phyloP scores from a whole-genome alignment of 192 early-diverging fungal species.

The Coemansia sp. region DNA sequence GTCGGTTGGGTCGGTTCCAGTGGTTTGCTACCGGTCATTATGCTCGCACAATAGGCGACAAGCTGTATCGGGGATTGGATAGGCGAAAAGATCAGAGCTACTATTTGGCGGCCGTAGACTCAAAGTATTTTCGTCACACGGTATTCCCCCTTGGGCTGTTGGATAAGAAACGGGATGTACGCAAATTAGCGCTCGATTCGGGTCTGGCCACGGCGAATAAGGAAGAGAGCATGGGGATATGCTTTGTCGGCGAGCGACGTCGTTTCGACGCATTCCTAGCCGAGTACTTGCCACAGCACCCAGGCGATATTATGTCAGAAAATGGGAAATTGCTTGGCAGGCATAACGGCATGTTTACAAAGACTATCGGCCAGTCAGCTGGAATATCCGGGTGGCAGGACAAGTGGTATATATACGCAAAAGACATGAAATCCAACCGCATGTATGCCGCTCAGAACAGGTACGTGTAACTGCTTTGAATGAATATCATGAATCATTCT shows the following conservation, averaged over 20 bases:
- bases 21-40: slow-evolving; percentile 75
- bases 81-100: slow-evolving; percentile 92
- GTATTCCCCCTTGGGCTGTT: slow-evolving; percentile 86
- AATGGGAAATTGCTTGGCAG: slow-evolving; percentile 34
- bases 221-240: slow-evolving; percentile 96
- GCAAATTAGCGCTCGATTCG: slow-evolving; percentile 63
- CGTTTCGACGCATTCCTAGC: slow-evolving; percentile 79
- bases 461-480: slow-evolving; percentile 53
- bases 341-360: slow-evolving; percentile 71
- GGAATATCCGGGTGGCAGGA: slow-evolving; percentile 64
- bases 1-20: slow-evolving; percentile 6
- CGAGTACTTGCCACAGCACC: slow-evolving; percentile 59
- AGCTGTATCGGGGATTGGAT: slow-evolving; percentile 62
- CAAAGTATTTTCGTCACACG: slow-evolving; percentile 34
- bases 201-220: slow-evolving; percentile 65
- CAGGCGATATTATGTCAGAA: slow-evolving; percentile 51
- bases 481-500: slow-evolving; percentile 15
- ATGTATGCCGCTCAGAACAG: slow-evolving; percentile 72
- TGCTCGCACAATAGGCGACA: slow-evolving; percentile 24
- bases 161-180: slow-evolving; percentile 70
- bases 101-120: slow-evolving; percentile 73
- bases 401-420: slow-evolving; percentile 79
- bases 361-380: slow-evolving; percentile 83
- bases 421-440: slow-evolving; percentile 64
- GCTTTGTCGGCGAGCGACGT: slow-evolving; percentile 86